Evolutionary conservation across 1,284 basidiomycete genomes (phyloP).

Genomic region (Thelephora terrestris): DNA sequence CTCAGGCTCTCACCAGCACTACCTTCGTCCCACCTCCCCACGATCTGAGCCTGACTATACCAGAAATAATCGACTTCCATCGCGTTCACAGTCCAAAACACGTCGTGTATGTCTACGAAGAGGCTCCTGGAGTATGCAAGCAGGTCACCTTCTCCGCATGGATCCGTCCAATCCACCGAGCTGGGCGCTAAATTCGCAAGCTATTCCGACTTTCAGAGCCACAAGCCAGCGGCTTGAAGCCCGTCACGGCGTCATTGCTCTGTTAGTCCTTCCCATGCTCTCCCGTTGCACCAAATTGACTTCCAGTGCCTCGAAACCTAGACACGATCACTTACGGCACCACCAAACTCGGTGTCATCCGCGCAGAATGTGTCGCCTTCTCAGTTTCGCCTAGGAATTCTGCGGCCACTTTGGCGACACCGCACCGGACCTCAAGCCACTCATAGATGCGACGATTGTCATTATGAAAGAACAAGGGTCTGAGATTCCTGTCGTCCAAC

Average conservation of each 20-base stretch:
- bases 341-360: conserved; percentile 18
- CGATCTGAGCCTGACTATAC: conserved; percentile 5
- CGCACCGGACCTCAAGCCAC: background rate
- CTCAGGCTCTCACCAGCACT: conserved; percentile 8
- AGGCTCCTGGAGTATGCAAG: background rate
- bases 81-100: background rate
- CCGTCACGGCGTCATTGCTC: conserved; percentile 12
- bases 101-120: background rate
- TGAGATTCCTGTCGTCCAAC: no score
- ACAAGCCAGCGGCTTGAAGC: conserved; percentile 1
- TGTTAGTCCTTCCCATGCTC: conserved; percentile 12
- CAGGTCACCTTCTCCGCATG: conserved; percentile 10
- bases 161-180: conserved; percentile 9
- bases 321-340: conserved; percentile 26
- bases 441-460: no score
- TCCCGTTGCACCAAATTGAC: background rate
- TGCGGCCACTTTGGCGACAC: conserved; percentile 23
- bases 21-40: conserved; percentile 8
- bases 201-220: background rate
- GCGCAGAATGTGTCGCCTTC: conserved; percentile 23
- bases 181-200: conserved; percentile 8
- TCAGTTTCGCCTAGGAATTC: conserved; percentile 32
- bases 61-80: background rate
- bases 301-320: conserved; percentile 4
- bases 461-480: no score